phyloP scores from a whole-genome alignment of 495 filamentous ascomycete species.

The Elasticomyces elasticus region DNA sequence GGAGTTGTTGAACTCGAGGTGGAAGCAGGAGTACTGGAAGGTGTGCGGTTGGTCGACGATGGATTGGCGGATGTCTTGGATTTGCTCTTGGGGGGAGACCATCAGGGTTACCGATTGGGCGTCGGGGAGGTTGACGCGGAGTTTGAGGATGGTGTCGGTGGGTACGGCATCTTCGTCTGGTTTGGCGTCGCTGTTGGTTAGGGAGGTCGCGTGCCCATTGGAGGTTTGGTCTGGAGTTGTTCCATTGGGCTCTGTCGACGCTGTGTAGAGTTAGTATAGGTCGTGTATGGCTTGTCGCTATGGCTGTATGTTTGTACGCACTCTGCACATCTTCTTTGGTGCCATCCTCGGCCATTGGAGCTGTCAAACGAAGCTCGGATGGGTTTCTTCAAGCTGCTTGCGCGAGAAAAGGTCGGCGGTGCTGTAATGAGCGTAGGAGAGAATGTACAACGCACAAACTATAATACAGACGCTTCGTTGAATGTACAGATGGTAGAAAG shows the following conservation, averaged over 20 bases:
- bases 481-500: too few species aligned
- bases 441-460: too few species aligned
- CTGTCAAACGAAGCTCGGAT: too few species aligned
- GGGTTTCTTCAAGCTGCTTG: too few species aligned
- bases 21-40: conserved; percentile 97
- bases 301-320: too few species aligned
- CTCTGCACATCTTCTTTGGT: too few species aligned
- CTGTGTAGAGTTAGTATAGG: background rate
- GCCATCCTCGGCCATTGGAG: too few species aligned
- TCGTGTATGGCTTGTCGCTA: too few species aligned
- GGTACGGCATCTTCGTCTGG: conserved; percentile 1
- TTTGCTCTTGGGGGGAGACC: conserved; percentile 88
- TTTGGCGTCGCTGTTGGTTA: conserved; percentile 12
- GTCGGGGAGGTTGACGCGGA: conserved; percentile 76
- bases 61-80: conserved; percentile 95
- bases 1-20: conserved; percentile 75
- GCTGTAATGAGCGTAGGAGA: too few species aligned
- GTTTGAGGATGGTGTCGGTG: conserved; percentile 52
- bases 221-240: background rate
- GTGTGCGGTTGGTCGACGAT: conserved; percentile 89
- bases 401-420: too few species aligned
- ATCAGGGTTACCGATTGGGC: conserved; percentile 72
- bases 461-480: too few species aligned
- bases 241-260: background rate
- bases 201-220: conserved; percentile 18